Evolutionary conservation across 768 basidiomycete genomes (phyloP).

Genomic region (Lyophyllum decastes): DNA sequence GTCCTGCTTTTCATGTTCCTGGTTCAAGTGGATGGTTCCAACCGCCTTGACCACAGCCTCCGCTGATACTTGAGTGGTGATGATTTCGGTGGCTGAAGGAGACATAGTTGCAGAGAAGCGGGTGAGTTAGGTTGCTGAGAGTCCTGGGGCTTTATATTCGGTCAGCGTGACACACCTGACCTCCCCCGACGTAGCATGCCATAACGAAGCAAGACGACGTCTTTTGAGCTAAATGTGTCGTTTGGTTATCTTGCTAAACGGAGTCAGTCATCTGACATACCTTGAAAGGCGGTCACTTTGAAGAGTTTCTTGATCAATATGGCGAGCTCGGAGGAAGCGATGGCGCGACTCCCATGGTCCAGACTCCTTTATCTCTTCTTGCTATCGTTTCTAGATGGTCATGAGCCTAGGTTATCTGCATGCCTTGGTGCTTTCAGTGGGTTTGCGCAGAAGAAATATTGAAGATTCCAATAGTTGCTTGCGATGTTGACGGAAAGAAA

Average conservation of each 20-base stretch:
- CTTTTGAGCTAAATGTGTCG: background rate
- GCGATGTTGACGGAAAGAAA: no score
- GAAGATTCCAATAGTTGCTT: no score
- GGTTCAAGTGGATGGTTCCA: background rate
- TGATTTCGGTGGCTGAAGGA: constrained; percentile 3
- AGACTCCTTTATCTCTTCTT: no score
- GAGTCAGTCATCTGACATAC: background rate
- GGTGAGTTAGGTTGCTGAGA: no score
- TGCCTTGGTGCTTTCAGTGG: no score
- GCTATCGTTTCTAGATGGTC: no score
- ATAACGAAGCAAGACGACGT: constrained; percentile 12
- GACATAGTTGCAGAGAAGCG: background rate
- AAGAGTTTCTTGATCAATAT: background rate
- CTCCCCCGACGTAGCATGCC: background rate
- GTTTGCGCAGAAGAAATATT: no score
- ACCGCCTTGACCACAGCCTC: background rate
- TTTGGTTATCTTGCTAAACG: background rate
- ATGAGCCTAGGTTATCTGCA: no score
- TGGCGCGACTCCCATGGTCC: constrained; percentile 12
- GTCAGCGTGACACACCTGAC: background rate
- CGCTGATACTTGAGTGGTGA: background rate
- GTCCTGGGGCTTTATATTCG: background rate
- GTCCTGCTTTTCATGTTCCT: background rate
- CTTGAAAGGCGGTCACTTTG: background rate
- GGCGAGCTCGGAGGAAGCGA: constrained; percentile 2